phyloP scores from a whole-genome alignment of 2,329 filamentous ascomycete species.

The Calonectria henricotiae region DNA sequence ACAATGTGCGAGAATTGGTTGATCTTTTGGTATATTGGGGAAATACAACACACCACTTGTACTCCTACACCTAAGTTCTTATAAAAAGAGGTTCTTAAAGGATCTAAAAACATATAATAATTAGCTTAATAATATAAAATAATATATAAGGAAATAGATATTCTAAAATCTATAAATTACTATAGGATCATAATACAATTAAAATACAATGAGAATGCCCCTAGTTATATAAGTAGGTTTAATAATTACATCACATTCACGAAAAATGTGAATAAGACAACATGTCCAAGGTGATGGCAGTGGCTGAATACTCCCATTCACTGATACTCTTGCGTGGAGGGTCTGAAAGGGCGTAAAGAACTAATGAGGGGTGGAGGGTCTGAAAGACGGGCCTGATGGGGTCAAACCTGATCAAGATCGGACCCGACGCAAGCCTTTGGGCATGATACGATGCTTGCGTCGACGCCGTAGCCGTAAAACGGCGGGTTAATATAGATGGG shows the following conservation, averaged over 20 bases:
- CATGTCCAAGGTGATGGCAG: neutral
- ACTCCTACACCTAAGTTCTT: too few relatives aligned
- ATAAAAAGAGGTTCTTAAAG: too few relatives aligned
- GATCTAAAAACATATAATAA: too few relatives aligned
- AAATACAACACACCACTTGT: too few relatives aligned
- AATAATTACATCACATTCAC: neutral
- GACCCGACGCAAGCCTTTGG: neutral
- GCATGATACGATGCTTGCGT: neutral
- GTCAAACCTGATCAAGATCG: slow-evolving; percentile 7
- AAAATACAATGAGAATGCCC: too few relatives aligned
- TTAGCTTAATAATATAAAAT: too few relatives aligned
- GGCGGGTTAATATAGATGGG: neutral
- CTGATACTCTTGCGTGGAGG: neutral
- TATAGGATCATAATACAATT: too few relatives aligned
- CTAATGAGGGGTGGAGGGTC: neutral
- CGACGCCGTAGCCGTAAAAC: neutral
- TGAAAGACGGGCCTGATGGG: neutral
- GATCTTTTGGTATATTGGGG: too few relatives aligned
- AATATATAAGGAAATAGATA: too few relatives aligned
- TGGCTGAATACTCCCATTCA: neutral
- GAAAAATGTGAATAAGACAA: slow-evolving; percentile 19
- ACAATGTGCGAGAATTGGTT: too few relatives aligned
- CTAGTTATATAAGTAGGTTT: neutral
- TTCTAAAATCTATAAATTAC: too few relatives aligned
- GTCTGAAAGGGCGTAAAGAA: neutral